Base-by-base conservation (phyloP, 2,329 filamentous ascomycete species). In the Rutstroemia sp. region DNA sequence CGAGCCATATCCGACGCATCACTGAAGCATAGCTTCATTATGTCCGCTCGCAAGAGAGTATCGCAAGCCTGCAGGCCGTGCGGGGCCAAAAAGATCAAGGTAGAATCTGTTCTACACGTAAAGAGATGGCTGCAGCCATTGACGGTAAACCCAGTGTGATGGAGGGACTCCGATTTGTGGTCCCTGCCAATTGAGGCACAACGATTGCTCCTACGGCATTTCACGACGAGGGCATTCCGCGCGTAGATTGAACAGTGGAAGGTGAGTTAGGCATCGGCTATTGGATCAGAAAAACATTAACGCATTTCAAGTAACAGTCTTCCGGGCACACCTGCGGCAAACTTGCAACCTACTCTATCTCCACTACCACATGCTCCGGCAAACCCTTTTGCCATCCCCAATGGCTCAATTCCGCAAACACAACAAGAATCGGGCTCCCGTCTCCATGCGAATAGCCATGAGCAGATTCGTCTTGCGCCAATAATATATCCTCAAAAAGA, bases 1-100 rank as follows among this genome's bases (percentile, higher is more conserved):
- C 30, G 30, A 34, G 30, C 30, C 30, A 34, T 14, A 34, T 34
- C 12, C 39, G 7, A 36, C 47, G 36, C 19, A 3, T 25, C 16
- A 47, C 19, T 47, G 23, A 27, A 23, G 16, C 16, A 34, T 30
- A 7, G 14, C 34, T 19, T 38, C 21, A 9, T 25, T 16, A 56
- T 56, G 53, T 56, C 53, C 17, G 51, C 42, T 16, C 60, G 65
- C 21, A 67, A 67, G 53, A 62, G 66, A 25, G 63, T 68, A 7
- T 64, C 64, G 10, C 66, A 67, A 58, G 66, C 66, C 12, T 68
- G 66, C 53, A 57, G 61, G 53, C 60, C 61, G 5, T 67, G 65
- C 48, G 60, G 61, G 1, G 17, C 56, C n/a, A 66, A 65, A 57
- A 67, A 67, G 51, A 61, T 66, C 53, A 67, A 67, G 59, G 64